These are phyloP conservation scores for Olyra latifolia DNA, from an alignment of 176 grass and related monocot genomes.

Conservation along the genomic window DNA sequence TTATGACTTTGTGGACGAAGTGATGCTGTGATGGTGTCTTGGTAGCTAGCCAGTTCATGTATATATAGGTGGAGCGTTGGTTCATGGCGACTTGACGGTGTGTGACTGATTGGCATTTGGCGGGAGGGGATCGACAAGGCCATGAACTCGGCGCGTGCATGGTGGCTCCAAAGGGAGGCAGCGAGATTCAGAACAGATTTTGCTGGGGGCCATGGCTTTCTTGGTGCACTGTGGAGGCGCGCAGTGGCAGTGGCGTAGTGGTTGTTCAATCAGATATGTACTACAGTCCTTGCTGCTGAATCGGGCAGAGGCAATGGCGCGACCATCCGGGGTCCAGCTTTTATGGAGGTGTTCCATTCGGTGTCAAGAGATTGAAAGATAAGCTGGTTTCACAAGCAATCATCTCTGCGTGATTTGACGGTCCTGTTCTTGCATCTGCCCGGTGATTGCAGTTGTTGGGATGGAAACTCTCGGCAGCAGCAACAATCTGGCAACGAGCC, in stretches of 20 bases:
- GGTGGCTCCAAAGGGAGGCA: slow-evolving; percentile 22
- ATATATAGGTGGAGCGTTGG: slow-evolving; percentile 20
- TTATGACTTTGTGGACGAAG: slow-evolving; percentile 15
- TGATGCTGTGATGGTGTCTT: slow-evolving; percentile 22
- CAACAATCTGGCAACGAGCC: not conserved
- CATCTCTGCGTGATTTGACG: not conserved
- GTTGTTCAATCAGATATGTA: slow-evolving; percentile 12
- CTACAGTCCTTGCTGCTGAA: slow-evolving; percentile 17
- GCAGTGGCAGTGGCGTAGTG: not conserved
- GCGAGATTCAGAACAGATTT: slow-evolving; percentile 37
- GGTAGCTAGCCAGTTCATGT: not conserved
- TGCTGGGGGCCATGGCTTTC: slow-evolving; percentile 5
- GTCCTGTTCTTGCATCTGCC: not conserved
- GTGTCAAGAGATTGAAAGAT: slow-evolving; percentile 9
- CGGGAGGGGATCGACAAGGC: slow-evolving; percentile 43
- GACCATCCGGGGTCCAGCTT: slow-evolving; percentile 9
- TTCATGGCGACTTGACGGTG: not conserved
- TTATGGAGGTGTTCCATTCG: not conserved
- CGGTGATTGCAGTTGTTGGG: not conserved
- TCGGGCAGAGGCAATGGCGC: slow-evolving; percentile 1
- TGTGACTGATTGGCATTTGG: slow-evolving; percentile 19
- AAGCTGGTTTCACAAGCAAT: slow-evolving; percentile 16
- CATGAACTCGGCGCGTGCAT: slow-evolving; percentile 28
- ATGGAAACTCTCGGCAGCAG: no score
- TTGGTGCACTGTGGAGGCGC: not conserved